A percentile compares a stretch with the other conserved stretches of the same genome.
Evolutionary conservation across 1,284 basidiomycete species (phyloP).

Genomic region (Papiliotrema nemorosa): DNA sequence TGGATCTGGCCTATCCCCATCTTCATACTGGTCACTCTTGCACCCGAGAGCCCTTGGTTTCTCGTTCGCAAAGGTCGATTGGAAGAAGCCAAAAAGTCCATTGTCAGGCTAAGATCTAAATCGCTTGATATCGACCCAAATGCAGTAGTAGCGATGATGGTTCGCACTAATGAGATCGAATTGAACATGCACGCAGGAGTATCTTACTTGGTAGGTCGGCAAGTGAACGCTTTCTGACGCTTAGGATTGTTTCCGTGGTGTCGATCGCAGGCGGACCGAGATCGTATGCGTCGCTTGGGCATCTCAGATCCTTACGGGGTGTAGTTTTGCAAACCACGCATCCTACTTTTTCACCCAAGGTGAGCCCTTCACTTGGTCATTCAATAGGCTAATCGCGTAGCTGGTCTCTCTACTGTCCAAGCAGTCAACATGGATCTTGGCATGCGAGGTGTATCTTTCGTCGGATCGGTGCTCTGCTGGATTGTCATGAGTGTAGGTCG

Average conservation of each 20-base stretch:
- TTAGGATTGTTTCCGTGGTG: slow-evolving; percentile 46
- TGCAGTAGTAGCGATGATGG: slow-evolving; percentile 22
- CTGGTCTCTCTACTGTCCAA: too few species aligned
- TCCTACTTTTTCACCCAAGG: too few species aligned
- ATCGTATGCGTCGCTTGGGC: slow-evolving; percentile 22
- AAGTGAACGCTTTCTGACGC: too few species aligned
- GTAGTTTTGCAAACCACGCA: too few species aligned
- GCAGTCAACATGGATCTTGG: too few species aligned
- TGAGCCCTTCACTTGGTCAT: too few species aligned
- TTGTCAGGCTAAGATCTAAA: slow-evolving; percentile 15
- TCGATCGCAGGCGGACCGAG: slow-evolving; percentile 30
- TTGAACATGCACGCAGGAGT: slow-evolving; percentile 26
- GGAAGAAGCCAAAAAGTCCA: slow-evolving; percentile 19
- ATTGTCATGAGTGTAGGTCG: too few species aligned
- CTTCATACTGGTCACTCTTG: slow-evolving; percentile 18
- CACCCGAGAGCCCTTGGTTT: slow-evolving; percentile 35
- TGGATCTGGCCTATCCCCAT: slow-evolving; percentile 39
- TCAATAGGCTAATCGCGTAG: too few species aligned
- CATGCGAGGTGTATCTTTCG: too few species aligned
- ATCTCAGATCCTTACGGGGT: too few species aligned
- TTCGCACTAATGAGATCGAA: slow-evolving; percentile 30
- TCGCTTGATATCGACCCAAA: slow-evolving; percentile 6
- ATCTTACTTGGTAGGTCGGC: slow-evolving; percentile 40
- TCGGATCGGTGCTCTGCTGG: too few species aligned
- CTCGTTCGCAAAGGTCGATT: slow-evolving; percentile 28